Evolutionary conservation across 495 filamentous ascomycete genomes (phyloP), one percentile per base, ranked within the genome.

Genomic region (Ascodesmis nigricans): DNA sequence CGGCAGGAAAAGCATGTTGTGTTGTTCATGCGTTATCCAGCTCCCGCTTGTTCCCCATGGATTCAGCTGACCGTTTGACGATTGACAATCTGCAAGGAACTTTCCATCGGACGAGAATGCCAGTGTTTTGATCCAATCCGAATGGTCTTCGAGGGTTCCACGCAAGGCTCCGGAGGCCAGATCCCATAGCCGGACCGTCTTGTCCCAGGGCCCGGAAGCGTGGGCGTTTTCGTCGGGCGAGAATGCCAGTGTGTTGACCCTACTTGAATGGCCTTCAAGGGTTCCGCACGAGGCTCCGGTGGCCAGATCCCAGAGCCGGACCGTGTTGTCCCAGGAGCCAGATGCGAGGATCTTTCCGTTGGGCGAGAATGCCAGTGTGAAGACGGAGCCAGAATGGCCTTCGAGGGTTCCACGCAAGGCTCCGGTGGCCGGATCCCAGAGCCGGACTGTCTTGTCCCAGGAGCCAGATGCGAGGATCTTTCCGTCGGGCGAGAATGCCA

Each of bases 171-270:
- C 49, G 4, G 43, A 50, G 10, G 38, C 41, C 13, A 35, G 28
- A 39, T 55, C 48, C 58, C 58, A 61, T 40, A 58, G 35, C 42
- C 53, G 44, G 16, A 55, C 37, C 9, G 54, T 58, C 0, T 41
- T 42, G 24, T 60, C 45, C 29, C 25, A 0, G 3, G 50, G 57
- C 17, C 28, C 46, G 7, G 56, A 58, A 6, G 38, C 51, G 0
- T 61, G 6, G 9, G 50, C 39, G 30, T 42, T 44, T 20, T 44
- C 39, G 36, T 63, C 47, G 5, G 38, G 52, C 8, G 58, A 59
- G 45, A 57, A 63, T 8, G 49, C 49, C 1, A 60, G 48, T 91
- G 52, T 93, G 81, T 50, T 93, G 87, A 29, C 87, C 82, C 19
- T 70, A 54, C 42, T 92, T 62, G 4, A 76, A 69, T 18, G 34